Evolutionary conservation across 164 flowering plant genomes (phyloP).

Genomic region (Magnolia officinalis): DNA sequence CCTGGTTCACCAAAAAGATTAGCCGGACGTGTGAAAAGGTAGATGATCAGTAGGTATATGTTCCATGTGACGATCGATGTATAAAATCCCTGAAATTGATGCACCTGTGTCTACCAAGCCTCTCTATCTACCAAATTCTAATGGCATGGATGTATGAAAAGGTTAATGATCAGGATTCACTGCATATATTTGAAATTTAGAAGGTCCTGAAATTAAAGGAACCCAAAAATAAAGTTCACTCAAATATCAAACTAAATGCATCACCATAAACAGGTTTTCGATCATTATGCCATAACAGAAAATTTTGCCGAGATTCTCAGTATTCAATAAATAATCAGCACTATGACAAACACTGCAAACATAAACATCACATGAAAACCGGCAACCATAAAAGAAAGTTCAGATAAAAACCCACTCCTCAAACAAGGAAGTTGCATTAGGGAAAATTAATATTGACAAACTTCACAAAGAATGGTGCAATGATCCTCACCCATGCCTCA

Average conservation of each 20-base stretch:
- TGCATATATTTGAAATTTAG: no score
- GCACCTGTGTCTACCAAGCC: neutral
- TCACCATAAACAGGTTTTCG: neutral
- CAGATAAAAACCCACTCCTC: neutral
- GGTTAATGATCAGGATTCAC: neutral
- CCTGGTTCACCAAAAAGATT: no score
- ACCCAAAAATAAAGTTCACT: no score
- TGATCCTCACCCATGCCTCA: constrained; percentile 16
- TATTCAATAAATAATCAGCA: neutral
- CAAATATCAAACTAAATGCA: neutral
- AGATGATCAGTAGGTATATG: neutral
- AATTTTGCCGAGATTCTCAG: neutral
- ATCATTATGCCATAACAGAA: neutral
- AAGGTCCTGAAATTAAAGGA: no score
- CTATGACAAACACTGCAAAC: neutral
- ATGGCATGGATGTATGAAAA: neutral
- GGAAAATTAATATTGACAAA: neutral
- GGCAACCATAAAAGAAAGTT: no score
- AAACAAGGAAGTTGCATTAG: neutral
- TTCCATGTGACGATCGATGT: neutral
- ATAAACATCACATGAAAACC: no score
- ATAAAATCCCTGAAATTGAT: neutral
- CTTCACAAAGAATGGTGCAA: neutral
- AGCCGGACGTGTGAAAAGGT: neutral
- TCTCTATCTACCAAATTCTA: neutral